These are phyloP conservation scores for Irpex sp. DNA, from an alignment of 1,284 basidiomycete genomes.

Conservation along the genomic window DNA sequence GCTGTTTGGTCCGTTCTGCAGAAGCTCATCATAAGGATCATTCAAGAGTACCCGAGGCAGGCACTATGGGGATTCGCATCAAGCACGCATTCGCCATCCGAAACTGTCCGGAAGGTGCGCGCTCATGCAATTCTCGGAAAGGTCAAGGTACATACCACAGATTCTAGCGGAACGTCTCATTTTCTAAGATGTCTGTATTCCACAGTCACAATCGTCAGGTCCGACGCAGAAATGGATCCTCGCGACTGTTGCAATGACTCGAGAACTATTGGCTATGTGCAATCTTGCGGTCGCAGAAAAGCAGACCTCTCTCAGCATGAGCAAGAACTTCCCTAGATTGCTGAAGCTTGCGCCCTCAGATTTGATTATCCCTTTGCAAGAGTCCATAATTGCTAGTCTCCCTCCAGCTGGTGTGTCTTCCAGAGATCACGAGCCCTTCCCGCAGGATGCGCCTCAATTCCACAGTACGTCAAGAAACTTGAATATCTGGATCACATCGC, in stretches of 20 bases:
- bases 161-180: constrained; percentile 9
- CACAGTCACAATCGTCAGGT: constrained; percentile 32
- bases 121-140: constrained; percentile 65
- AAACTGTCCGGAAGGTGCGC: constrained; percentile 56
- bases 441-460: constrained; percentile 75
- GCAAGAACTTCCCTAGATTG: constrained; percentile 63
- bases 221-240: constrained; percentile 51
- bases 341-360: constrained; percentile 55
- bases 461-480: constrained; percentile 42
- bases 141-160: constrained; percentile 49
- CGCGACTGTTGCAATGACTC: constrained; percentile 59
- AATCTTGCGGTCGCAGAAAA: constrained; percentile 51
- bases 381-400: constrained; percentile 86
- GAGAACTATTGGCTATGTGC: constrained; percentile 67
- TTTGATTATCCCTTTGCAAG: constrained; percentile 90
- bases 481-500: too few species aligned
- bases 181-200: neutral
- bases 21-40: constrained; percentile 70
- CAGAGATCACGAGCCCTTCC: constrained; percentile 81
- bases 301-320: constrained; percentile 53
- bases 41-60: constrained; percentile 87
- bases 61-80: constrained; percentile 93
- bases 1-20: constrained; percentile 67
- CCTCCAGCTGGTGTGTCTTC: constrained; percentile 71
- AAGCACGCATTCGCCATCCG: constrained; percentile 79